A percentile compares a stretch with the other conserved stretches of the same genome.
phyloP scores from a whole-genome alignment of 768 basidiomycete genomes.

The Leccinum subtestaceum region DNA sequence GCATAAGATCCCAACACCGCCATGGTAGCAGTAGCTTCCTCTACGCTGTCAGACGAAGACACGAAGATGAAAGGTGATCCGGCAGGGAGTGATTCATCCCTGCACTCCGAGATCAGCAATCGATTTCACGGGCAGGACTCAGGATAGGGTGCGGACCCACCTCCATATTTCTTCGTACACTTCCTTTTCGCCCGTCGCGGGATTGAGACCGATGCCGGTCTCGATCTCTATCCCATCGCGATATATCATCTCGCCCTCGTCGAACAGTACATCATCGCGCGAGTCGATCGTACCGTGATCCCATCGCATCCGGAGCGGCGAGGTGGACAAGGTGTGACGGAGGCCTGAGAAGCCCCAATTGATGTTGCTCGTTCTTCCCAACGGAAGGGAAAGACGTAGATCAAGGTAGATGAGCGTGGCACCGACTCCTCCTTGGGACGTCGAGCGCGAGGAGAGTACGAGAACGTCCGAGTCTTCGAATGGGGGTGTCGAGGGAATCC shows the following conservation, averaged over 20 bases:
- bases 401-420: slow-evolving; percentile 25
- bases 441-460: slow-evolving; percentile 27
- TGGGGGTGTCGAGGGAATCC: slow-evolving; percentile 14
- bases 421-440: slow-evolving; percentile 14
- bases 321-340: slow-evolving; percentile 20
- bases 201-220: slow-evolving; percentile 23
- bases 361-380: slow-evolving; percentile 16
- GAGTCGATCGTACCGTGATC: slow-evolving; percentile 23
- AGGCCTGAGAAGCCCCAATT: slow-evolving; percentile 26
- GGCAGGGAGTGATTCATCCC: slow-evolving; percentile 19
- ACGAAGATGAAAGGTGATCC: slow-evolving; percentile 22
- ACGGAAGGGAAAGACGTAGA: slow-evolving; percentile 25
- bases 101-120: background rate
- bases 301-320: slow-evolving; percentile 19
- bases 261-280: slow-evolving; percentile 3
- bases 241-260: slow-evolving; percentile 20
- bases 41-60: slow-evolving; percentile 13
- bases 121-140: background rate
- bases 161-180: slow-evolving; percentile 24
- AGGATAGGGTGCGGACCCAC: slow-evolving; percentile 1
- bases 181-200: slow-evolving; percentile 18
- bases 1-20: slow-evolving; percentile 25
- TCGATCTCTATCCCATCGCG: slow-evolving; percentile 26
- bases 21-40: slow-evolving; percentile 19
- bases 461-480: slow-evolving; percentile 29